Evolutionary conservation across 495 filamentous ascomycete genomes (phyloP), one percentile per base, ranked within the genome.

Genomic region (Antarctomyces pellizariae): DNA sequence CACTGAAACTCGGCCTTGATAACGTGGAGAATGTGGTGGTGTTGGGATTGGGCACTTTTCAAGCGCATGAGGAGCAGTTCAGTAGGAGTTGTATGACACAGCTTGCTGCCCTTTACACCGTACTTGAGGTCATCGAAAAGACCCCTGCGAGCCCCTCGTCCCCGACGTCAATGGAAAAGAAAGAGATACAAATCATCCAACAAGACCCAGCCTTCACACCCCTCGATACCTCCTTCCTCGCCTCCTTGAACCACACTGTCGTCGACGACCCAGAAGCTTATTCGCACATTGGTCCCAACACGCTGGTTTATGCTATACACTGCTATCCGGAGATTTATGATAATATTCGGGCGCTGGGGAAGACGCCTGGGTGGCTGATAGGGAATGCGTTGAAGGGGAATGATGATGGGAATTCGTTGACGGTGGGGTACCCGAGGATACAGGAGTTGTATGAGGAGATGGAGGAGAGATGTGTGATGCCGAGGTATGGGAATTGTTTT

Each of bases 121-220:
- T 75, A 1, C 47, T 66, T 18, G 42, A 56, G 0, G 26, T 42
- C 2, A 31, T 67, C 10, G 32, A 47, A 55, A 32, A 25, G 45
- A 24, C 13, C 13, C 20, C 33, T 12, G 0, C 8, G 6, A 19
- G 12, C 13, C 2, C 5, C 9, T 2, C 9, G n/a, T 13, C 8
- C 19, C 3, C 16, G 5, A 14, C 23, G 7, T n/a, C 17, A 16
- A 23, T 47, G 48, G 42, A 18, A 33, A 30, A 2, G 11, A 42
- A 31, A 1, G 30, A 24, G 4, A 50, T 59, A 24, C 44, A 46
- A 15, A 48, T 62, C 25, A 46, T 64, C 34, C 60, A 71, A 13
- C 75, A 83, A 49, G 75, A 83, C 25, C 75, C 75, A 4, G 38
- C 62, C 35, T 79, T 78, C 48, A 77, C 65, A 28, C 22, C 43